A percentile compares a stretch with the other conserved stretches of the same genome.
phyloP scores from a whole-genome alignment of 371 early-diverging fungal genomes.

The Apophysomyces trapeziformis region DNA sequence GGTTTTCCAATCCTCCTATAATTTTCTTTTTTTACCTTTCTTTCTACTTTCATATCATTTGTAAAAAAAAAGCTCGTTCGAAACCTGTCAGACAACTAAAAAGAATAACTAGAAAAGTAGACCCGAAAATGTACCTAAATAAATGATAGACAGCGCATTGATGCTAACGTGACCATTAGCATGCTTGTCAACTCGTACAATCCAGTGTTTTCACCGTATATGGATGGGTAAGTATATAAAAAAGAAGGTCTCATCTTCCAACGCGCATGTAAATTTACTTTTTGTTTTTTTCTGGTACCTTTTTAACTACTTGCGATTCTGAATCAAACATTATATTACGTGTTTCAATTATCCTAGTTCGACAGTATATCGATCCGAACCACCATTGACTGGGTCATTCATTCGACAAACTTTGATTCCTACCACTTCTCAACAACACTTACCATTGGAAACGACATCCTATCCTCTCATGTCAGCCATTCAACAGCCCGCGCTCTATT shows the following conservation, averaged over 20 bases:
- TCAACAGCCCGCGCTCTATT: conserved; percentile 9
- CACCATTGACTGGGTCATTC: neutral
- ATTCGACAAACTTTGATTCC: neutral
- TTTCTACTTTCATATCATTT: conserved; percentile 9
- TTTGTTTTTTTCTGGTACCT: neutral
- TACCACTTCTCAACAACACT: neutral
- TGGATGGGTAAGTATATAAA: conserved; percentile 5
- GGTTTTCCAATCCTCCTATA: conserved; percentile 5
- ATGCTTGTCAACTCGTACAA: conserved; percentile 7
- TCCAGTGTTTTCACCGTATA: conserved; percentile 6
- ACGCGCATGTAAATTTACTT: neutral
- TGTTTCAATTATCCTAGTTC: too few species aligned
- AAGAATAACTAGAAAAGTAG: neutral
- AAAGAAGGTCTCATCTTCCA: neutral
- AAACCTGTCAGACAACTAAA: conserved; percentile 8
- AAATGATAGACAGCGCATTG: conserved; percentile 9
- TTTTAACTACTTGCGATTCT: too few species aligned
- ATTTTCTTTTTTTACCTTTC: neutral
- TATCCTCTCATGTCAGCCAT: conserved; percentile 8
- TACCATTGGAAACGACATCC: neutral
- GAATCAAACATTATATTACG: too few species aligned
- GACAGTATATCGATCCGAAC: neutral
- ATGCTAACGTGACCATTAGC: conserved; percentile 10
- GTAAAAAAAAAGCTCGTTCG: neutral
- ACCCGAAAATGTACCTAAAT: neutral